These are phyloP conservation scores for Pleurotus platypus DNA, from an alignment of 768 basidiomycete genomes.

Conservation along the genomic window DNA sequence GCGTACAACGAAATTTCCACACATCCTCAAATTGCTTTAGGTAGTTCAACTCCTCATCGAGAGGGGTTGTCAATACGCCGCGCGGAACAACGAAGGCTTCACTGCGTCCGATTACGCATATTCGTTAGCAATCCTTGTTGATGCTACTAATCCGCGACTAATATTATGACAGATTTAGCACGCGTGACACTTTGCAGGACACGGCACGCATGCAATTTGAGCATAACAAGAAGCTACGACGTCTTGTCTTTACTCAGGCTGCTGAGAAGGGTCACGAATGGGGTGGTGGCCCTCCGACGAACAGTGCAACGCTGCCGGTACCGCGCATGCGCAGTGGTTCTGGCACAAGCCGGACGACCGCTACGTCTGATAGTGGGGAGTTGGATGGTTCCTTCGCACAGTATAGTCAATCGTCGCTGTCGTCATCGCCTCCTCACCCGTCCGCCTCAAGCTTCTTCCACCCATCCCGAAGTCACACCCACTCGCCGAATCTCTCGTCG, in stretches of 20 bases:
- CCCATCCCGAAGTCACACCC: slow-evolving; percentile 20
- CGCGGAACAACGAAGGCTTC: slow-evolving; percentile 88
- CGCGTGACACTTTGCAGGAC: slow-evolving; percentile 75
- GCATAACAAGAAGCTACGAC: slow-evolving; percentile 71
- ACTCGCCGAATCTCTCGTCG: slow-evolving; percentile 26
- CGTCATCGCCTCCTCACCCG: slow-evolving; percentile 63
- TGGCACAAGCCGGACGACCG: slow-evolving; percentile 73
- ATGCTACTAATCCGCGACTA: not conserved
- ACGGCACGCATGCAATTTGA: slow-evolving; percentile 78
- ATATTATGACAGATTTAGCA: slow-evolving; percentile 51
- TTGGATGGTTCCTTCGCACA: slow-evolving; percentile 41
- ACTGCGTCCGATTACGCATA: slow-evolving; percentile 93
- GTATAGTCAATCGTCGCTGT: slow-evolving; percentile 50
- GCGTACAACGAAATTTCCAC: slow-evolving; percentile 3
- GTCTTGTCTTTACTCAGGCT: slow-evolving; percentile 69
- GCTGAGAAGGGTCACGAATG: slow-evolving; percentile 65
- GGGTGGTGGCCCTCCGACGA: slow-evolving; percentile 36
- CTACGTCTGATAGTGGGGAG: slow-evolving; percentile 74
- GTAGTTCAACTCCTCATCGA: slow-evolving; percentile 86
- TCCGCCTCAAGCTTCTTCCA: slow-evolving; percentile 39
- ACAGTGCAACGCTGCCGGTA: slow-evolving; percentile 18
- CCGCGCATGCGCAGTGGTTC: slow-evolving; percentile 76
- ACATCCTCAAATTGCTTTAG: slow-evolving; percentile 27
- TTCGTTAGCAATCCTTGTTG: slow-evolving; percentile 44
- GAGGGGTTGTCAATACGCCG: slow-evolving; percentile 79